phyloP scores from a whole-genome alignment of 129 eudicot genomes.

The Erigeron canadensis region DNA sequence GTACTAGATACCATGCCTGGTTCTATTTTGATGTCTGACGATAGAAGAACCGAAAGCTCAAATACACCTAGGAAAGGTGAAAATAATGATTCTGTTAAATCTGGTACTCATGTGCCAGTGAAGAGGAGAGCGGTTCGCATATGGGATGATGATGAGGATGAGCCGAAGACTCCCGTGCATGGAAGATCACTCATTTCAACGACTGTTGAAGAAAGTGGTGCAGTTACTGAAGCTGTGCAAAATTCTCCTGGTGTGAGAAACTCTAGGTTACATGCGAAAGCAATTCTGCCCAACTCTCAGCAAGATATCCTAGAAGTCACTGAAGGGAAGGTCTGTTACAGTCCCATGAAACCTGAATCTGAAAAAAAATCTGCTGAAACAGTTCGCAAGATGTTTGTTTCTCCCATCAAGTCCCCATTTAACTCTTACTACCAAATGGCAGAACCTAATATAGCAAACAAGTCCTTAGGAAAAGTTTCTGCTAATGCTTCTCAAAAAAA shows the following conservation, averaged over 20 bases:
- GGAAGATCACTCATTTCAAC: constrained; percentile 44
- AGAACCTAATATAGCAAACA: constrained; percentile 43
- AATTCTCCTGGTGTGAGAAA: constrained; percentile 34
- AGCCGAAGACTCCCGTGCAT: constrained; percentile 90
- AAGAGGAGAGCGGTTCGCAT: constrained; percentile 87
- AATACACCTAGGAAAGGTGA: constrained; percentile 32
- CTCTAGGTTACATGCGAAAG: constrained; percentile 33
- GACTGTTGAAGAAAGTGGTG: constrained; percentile 30
- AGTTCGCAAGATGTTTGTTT: constrained; percentile 28
- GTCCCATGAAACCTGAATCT: constrained; percentile 42
- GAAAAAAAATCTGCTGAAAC: constrained; percentile 45
- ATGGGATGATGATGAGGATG: constrained; percentile 64
- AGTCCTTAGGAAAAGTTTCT: constrained; percentile 39
- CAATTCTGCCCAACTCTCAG: constrained; percentile 35
- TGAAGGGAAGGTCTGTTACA: constrained; percentile 28
- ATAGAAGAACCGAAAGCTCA: constrained; percentile 34
- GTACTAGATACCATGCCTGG: constrained; percentile 34
- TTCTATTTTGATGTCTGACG: constrained; percentile 41
- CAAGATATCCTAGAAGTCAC: constrained; percentile 27
- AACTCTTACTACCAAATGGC: constrained; percentile 28
- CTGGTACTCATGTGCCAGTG: constrained; percentile 35
- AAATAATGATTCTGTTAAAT: constrained; percentile 36
- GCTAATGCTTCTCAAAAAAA: constrained; percentile 41
- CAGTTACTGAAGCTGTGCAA: constrained; percentile 33
- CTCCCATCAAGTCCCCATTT: constrained; percentile 60